Base-by-base conservation (phyloP, 768 basidiomycete species). In the Fibroporia radiculosa region DNA sequence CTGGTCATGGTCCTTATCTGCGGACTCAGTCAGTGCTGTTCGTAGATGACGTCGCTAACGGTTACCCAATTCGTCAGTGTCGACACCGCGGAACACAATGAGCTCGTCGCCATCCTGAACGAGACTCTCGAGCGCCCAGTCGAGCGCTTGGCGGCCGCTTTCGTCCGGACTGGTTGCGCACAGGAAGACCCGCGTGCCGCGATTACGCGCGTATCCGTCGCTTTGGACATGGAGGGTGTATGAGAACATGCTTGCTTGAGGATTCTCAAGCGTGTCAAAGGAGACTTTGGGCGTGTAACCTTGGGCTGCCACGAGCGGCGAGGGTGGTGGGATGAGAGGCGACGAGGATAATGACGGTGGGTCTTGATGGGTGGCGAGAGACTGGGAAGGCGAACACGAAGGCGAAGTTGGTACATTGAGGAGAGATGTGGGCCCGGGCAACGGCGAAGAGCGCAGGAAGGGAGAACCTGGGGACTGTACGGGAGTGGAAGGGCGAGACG, bases 51-150 rank as follows among this genome's bases (percentile, higher is more conserved):
- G n/a, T n/a, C n/a, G n/a, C n/a, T n/a, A n/a, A n/a, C 33, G 20
- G 78, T 26, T 49, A 90, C 89, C 84, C 22, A 90, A 66, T 26
- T 84, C 86, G 27, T 92, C 93, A 49, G 86, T 77, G 50, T 95
- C 92, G 12, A 95, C 77, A 0, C 95, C 95, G 28, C 95, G 71
- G 46, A 89, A 87, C 7, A 97, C 84, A 45, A 99, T 81, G 18
- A 98, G 67, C 64, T 98, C 95, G 60, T 98, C 95, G 1, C 89
- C 88, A 45, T 89, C 85, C 62, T 88, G 84, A 6, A 84, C 79
- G 10, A 99, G 72, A 26, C 75, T 73, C 54, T 90, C 86, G 23
- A 97, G 72, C n/a, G 79, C 72, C 95, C 95, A 99, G 45, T 96
- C 90, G 6, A 98, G 68, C 0, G 95, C 93, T 55, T 92, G 80